These are phyloP conservation scores for Gracilaria vermiculophylla DNA, from an alignment of 23 red algal genomes.

Conservation along the genomic window DNA sequence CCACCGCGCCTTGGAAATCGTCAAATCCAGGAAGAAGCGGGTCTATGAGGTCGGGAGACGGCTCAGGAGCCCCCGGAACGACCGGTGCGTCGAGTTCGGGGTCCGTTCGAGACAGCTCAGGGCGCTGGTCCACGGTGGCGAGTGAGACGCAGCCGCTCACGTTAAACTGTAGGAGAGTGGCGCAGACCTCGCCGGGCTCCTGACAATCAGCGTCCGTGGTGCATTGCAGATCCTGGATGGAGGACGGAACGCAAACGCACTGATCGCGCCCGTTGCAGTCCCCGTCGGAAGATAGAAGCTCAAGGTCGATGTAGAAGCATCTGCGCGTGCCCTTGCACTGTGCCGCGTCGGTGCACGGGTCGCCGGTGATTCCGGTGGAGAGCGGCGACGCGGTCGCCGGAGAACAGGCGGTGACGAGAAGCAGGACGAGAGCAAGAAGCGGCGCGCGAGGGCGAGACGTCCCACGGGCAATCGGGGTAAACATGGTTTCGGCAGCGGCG, in stretches of 20 bases:
- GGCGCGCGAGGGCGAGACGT: too few species aligned
- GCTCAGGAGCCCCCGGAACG: not conserved
- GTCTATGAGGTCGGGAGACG: too few species aligned
- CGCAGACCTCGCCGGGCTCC: not conserved
- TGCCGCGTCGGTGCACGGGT: not conserved
- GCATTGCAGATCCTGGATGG: not conserved
- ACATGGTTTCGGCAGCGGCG: too few species aligned
- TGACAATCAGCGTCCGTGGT: not conserved
- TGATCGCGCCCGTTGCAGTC: not conserved
- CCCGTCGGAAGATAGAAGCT: not conserved
- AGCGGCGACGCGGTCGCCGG: not conserved
- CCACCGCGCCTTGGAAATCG: not conserved
- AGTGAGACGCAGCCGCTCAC: not conserved
- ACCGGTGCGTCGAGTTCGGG: not conserved
- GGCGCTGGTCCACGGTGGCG: not conserved
- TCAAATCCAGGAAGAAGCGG: not conserved
- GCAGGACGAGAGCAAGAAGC: too few species aligned
- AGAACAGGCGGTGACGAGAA: not conserved
- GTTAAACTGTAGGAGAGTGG: not conserved
- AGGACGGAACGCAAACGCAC: not conserved
- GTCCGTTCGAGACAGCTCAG: not conserved
- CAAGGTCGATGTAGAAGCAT: not conserved
- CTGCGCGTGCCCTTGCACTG: not conserved
- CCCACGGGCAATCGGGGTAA: too few species aligned
- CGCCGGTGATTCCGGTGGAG: not conserved